Evolutionary conservation across 2,329 filamentous ascomycete genomes (phyloP), one percentile per base, ranked within the genome.

Genomic region (Zasmidium angulare): DNA sequence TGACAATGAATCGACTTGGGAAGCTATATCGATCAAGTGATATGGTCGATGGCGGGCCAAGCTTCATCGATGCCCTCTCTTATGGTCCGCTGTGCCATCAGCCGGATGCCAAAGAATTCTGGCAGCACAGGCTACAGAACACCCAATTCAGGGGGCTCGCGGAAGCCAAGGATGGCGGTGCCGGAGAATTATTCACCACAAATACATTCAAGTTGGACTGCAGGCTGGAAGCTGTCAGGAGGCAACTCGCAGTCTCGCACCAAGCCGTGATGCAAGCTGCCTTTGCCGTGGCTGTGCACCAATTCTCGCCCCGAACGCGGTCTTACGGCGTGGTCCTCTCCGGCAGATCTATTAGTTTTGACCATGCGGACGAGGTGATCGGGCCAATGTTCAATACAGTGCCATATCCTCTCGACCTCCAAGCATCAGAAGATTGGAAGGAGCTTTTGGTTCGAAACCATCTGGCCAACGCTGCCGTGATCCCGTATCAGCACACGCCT

Each of bases 381-480:
- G 93, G 93, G 0, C 93, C 93, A 0, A 77, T 97, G 20, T 96
- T 97, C 81, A 97, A 97, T 71, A 96, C 92, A 0, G 78, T 97
- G 1, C 91, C 93, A 0, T 91, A 89, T 70, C 81, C 84, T 56
- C 75, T 86, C 31, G 70, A 76, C 4, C 64, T 82, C 14, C 61
- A 75, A 6, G 63, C 72, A 0, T 69, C 74, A 0, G 77, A 81
- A 3, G 85, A 80, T 0, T 91, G 89, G 85, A 71, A 76, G 0
- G 79, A 83, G 0, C 73, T 91, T 1, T 78, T 91, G 21, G 78
- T 76, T 17, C 76, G 78, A 53, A 90, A 89, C 61, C 91, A 96
- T 67, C 76, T 84, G 0, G 91, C 89, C 70, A 91, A 90, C 69
- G 82, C 86, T 1, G 77, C 82, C 0, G 81, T 84, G 11, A 78